Conservation (phyloP, 2,329 filamentous ascomycete genomes). For the Aspergillus sp. region DNA sequence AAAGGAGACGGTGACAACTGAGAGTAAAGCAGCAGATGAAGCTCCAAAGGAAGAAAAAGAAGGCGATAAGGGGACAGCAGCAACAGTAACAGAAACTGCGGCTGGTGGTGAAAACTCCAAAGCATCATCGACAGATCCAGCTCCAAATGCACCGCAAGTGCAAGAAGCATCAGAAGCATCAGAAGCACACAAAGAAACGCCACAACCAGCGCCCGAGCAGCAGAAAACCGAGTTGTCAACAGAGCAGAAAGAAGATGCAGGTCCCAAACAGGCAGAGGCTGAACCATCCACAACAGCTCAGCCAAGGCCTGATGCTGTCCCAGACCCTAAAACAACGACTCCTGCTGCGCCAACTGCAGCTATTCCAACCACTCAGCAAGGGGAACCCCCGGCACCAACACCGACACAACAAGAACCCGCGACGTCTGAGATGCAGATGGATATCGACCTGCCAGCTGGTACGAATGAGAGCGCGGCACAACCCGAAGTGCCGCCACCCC, state of each 20-base stretch:
- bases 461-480: constrained; percentile 14
- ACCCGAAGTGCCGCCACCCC: constrained; percentile 23
- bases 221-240: constrained; percentile 1
- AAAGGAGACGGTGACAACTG: too few relatives aligned
- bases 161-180: neutral
- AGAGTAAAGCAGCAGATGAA: too few relatives aligned
- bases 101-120: neutral
- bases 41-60: neutral
- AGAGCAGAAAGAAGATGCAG: constrained; percentile 3
- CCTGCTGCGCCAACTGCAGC: neutral
- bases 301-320: neutral
- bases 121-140: neutral
- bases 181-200: neutral
- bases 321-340: constrained; percentile 1
- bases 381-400: neutral
- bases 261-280: constrained; percentile 2
- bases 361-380: constrained; percentile 1
- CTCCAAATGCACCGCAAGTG: neutral
- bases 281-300: constrained; percentile 5
- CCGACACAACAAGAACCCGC: constrained; percentile 5
- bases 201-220: neutral
- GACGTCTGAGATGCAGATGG: constrained; percentile 14
- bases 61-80: neutral
- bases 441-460: constrained; percentile 9
- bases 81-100: neutral